Evolutionary conservation across 305 asterid species (phyloP), one percentile per base, ranked within the genome.

Genomic region (Caryopteris hybrid): DNA sequence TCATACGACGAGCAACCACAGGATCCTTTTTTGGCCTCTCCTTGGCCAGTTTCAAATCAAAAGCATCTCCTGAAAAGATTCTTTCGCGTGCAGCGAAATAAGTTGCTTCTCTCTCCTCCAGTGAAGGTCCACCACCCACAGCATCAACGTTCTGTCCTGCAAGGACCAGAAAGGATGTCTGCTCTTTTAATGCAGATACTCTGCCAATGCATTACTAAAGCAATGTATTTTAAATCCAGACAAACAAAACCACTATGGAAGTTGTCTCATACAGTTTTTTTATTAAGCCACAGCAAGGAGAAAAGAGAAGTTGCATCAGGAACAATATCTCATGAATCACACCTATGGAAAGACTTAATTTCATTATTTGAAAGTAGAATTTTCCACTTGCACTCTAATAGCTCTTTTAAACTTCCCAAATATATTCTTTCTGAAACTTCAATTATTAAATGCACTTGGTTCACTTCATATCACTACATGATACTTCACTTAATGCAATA

Each of bases 1-100:
- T 92, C 98, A 92, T 90, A 62, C 96, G 95, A 8, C 81, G 96
- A 57, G 97, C 98, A 73, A 90, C 97, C 9, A 62, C 78, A 66
- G 91, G 90, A 80, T 90, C 83, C 22, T 81, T 61, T 68, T 67
- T 86, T 71, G 96, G 96, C 86, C 96, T 84, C 76, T 84, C 86
- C 68, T 81, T 85, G 45, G 69, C 57, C 76, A 68, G 70, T 27
- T 68, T 69, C 11, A 60, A 61, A 73, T 75, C 82, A 16, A 71
- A 57, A 57, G 78, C 76, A 75, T 85, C 83, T 13, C 64, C 77
- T 36, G 93, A 79, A 71, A 86, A 89, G 17, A 87, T 89, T 60
- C 90, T 83, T 72, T 85, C 79, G 21, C 95, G 87, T 18, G 96
- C 95, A 33, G 89, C 91, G 61, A 86, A 69, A 75, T 87, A 87